Evolutionary conservation across 106 monocot genomes (phyloP), one percentile per base, ranked within the genome.

Genomic region (Phalaenopsis equestris): DNA sequence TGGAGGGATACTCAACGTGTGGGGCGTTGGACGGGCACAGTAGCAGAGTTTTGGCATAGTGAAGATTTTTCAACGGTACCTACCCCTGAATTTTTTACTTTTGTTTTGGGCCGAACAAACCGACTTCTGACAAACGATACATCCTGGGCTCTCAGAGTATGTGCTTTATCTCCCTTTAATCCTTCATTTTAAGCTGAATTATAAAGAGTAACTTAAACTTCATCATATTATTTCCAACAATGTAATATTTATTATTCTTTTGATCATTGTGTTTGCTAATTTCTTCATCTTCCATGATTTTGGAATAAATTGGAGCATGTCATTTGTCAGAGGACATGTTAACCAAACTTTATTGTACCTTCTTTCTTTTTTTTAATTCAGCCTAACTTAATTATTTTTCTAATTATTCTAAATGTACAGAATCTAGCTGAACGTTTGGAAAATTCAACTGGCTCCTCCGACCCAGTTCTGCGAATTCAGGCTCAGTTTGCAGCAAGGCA

Each of bases 401-500:
- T n/a, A 58, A 16, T 19, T 19, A 17, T 19, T 30, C 30, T 30
- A 30, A 30, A 30, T 30, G 30, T 30, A 30, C 30, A 30, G 30
- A 30, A 30, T 0, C 30, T 30, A 30, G 30, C 30, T 0, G 30
- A 30, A 30, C 30, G 0, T 30, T 30, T 30, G 30, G 30, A 30
- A 30, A 30, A 30, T 30, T 30, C 30, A 42, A 74, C 80, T 19
- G 41, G 80, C 56, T 85, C 89, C 47, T 76, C 84, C 41, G 97
- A 98, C 75, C 75, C 80, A 64, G 55, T 72, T 2, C 47, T 88
- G 39, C 87, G 94, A 65, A 46, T 76, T 80, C 84, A 86, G 76
- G 78, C 92, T 75, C 94, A 98, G 78, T 70, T 42, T 82, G 90
- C 90, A 81, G 87, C 92, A 78, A 74, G 85, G 86, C 87, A 89